A percentile compares a stretch with the other conserved stretches of the same genome.
Evolutionary conservation across 1,284 basidiomycete genomes (phyloP).

Genomic region (Neolentinus lepideus): DNA sequence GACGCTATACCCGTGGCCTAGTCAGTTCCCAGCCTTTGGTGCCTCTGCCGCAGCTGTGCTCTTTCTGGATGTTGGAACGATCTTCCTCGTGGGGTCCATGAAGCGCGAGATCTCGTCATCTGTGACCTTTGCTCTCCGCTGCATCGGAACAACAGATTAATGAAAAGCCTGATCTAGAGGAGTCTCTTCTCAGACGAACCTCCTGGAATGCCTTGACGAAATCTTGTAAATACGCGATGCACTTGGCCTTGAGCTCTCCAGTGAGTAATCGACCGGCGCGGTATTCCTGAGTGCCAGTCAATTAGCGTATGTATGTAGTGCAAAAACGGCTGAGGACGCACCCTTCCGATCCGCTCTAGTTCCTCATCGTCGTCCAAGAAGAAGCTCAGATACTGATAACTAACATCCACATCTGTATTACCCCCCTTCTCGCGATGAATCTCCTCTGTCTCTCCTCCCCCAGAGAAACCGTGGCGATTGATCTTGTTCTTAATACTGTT

Average conservation of each 20-base stretch:
- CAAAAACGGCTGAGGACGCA: slow-evolving; percentile 27
- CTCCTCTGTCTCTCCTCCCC: slow-evolving; percentile 88
- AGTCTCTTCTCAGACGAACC: slow-evolving; percentile 33
- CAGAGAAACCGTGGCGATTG: slow-evolving; percentile 88
- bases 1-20: neutral
- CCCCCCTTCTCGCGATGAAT: slow-evolving; percentile 88
- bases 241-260: slow-evolving; percentile 88
- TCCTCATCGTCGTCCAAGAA: slow-evolving; percentile 94
- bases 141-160: slow-evolving; percentile 7
- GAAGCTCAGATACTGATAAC: slow-evolving; percentile 96
- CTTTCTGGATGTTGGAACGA: slow-evolving; percentile 47
- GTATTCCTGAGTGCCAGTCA: slow-evolving; percentile 62
- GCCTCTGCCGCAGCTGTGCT: neutral
- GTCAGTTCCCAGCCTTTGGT: slow-evolving; percentile 1
- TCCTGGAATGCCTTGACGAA: slow-evolving; percentile 91
- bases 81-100: slow-evolving; percentile 83
- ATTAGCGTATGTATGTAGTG: neutral
- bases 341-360: slow-evolving; percentile 70
- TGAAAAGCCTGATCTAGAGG: slow-evolving; percentile 1
- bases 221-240: slow-evolving; percentile 79
- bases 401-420: slow-evolving; percentile 92
- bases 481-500: slow-evolving; percentile 98
- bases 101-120: slow-evolving; percentile 74
- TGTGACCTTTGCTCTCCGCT: slow-evolving; percentile 80
- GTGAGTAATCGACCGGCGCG: slow-evolving; percentile 84